phyloP scores from a whole-genome alignment of 805 yeast genomes.

The Wickerhamomyces sydowiorum region DNA sequence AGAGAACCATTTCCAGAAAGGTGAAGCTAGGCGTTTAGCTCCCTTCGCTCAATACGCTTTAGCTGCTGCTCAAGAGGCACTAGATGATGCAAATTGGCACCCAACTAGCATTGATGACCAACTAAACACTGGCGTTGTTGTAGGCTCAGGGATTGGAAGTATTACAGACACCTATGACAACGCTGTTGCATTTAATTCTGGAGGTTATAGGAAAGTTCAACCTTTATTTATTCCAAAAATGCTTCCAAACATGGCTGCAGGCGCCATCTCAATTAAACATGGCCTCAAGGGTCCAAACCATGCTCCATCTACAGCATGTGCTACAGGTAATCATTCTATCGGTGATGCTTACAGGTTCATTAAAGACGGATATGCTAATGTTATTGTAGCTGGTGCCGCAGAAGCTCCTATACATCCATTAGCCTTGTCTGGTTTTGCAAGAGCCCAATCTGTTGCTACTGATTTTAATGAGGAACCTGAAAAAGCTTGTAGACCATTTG shows the following conservation, averaged over 20 bases:
- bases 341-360: slow-evolving; percentile 91
- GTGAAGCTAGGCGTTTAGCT: slow-evolving; percentile 51
- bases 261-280: slow-evolving; percentile 75
- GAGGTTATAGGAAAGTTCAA: slow-evolving; percentile 65
- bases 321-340: slow-evolving; percentile 89
- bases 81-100: slow-evolving; percentile 56
- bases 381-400: slow-evolving; percentile 91
- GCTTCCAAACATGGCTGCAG: slow-evolving; percentile 90
- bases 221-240: slow-evolving; percentile 85
- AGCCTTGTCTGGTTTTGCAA: slow-evolving; percentile 83
- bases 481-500: slow-evolving; percentile 84
- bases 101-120: slow-evolving; percentile 31
- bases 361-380: slow-evolving; percentile 72
- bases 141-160: slow-evolving; percentile 93
- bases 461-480: slow-evolving; percentile 55
- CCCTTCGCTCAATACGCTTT: slow-evolving; percentile 73
- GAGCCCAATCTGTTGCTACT: slow-evolving; percentile 77
- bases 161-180: slow-evolving; percentile 67
- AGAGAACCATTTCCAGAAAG: slow-evolving; percentile 39
- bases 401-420: slow-evolving; percentile 85
- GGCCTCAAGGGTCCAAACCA: slow-evolving; percentile 84
- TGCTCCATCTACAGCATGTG: slow-evolving; percentile 90
- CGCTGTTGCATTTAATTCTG: slow-evolving; percentile 39
- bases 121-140: slow-evolving; percentile 60
- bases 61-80: slow-evolving; percentile 72